Evolutionary conservation across 495 filamentous ascomycete genomes (phyloP).

Genomic region (Jackrogersella multiformis): DNA sequence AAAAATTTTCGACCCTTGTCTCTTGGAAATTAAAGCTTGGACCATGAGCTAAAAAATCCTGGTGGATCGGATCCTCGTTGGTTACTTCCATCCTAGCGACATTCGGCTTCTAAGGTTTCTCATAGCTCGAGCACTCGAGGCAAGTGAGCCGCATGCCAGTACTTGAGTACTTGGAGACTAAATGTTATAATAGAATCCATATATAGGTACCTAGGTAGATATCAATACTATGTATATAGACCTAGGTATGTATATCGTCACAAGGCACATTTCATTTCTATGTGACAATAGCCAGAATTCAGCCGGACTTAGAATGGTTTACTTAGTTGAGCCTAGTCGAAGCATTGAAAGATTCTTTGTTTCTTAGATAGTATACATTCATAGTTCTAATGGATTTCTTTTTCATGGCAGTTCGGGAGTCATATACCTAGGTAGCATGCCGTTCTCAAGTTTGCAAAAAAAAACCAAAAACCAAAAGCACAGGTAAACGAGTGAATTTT

Average conservation of each 20-base stretch:
- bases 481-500: constrained; percentile 37
- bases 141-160: constrained; percentile 4
- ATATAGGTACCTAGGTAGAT: neutral
- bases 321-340: neutral
- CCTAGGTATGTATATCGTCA: no score
- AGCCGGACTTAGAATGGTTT: neutral
- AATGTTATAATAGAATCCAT: no score
- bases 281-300: neutral
- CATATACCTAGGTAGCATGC: no score
- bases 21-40: constrained; percentile 23
- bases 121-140: neutral
- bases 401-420: neutral
- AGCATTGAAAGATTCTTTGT: neutral
- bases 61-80: constrained; percentile 9
- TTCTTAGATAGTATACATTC: neutral
- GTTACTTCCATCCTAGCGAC: neutral
- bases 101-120: no score
- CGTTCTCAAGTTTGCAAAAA: neutral
- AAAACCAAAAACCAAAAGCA: constrained; percentile 6
- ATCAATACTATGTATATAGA: no score
- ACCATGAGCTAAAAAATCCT: constrained; percentile 16
- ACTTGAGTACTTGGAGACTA: neutral
- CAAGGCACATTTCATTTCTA: neutral
- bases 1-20: constrained; percentile 28
- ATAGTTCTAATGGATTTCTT: neutral